A percentile compares a stretch with the other conserved stretches of the same genome.
phyloP scores from a whole-genome alignment of 495 filamentous ascomycete species.

The Neurospora sp. region DNA sequence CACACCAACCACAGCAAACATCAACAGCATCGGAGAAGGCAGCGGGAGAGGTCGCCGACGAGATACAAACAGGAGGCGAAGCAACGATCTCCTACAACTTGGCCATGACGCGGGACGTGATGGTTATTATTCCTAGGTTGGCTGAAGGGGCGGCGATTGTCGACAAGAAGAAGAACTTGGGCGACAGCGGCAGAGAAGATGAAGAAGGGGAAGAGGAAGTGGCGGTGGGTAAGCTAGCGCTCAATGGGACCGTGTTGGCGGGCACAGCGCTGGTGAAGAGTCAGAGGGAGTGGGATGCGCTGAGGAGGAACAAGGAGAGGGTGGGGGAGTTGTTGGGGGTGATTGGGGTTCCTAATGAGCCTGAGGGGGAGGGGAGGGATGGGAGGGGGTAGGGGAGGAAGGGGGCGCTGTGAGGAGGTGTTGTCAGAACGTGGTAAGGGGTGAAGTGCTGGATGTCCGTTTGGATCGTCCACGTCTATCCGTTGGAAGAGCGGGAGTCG shows the following conservation, averaged over 20 bases:
- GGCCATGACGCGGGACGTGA: conserved; percentile 56
- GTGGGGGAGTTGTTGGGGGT: conserved; percentile 45
- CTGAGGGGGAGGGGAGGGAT: too few species aligned
- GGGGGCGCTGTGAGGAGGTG: too few species aligned
- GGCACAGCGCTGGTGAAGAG: conserved; percentile 74
- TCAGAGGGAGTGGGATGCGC: conserved; percentile 56
- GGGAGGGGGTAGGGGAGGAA: too few species aligned
- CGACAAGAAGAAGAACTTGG: neutral
- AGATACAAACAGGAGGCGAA: conserved; percentile 25
- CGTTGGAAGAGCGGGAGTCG: neutral
- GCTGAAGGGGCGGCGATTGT: conserved; percentile 31
- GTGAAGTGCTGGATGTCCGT: neutral
- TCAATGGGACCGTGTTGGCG: conserved; percentile 75
- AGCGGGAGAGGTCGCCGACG: neutral
- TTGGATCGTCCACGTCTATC: neutral
- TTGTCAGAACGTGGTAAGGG: too few species aligned
- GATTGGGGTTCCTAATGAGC: conserved; percentile 53
- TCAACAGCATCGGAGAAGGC: neutral
- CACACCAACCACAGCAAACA: neutral
- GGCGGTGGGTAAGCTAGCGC: conserved; percentile 46
- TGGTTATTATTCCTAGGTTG: conserved; percentile 59
- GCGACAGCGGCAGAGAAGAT: neutral
- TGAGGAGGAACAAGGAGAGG: conserved; percentile 40
- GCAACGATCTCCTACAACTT: conserved; percentile 69
- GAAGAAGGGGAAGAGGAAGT: conserved; percentile 19